Evolutionary conservation across 441 rosid genomes (phyloP), one percentile per base, ranked within the genome.

Genomic region (Populus hybrid): DNA sequence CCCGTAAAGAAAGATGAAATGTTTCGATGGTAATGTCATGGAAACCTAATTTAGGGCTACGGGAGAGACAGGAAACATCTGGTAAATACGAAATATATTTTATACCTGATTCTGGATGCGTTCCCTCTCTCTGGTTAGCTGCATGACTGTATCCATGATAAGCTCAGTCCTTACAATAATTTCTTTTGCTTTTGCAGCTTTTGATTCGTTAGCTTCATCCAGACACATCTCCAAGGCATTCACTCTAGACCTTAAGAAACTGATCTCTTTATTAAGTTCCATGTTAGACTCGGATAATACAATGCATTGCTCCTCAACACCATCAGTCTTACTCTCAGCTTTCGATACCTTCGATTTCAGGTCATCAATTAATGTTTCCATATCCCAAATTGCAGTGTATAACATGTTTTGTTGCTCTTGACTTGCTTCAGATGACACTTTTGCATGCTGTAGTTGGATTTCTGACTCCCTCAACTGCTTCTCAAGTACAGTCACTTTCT

Each of bases 351-450:
- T 95, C 7, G 97, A 94, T 65, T 92, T 95, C 63, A 94, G 85
- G 83, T 96, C 99, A 79, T 94, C 97, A 53, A 96, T 94, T 75
- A 96, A 83, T 0, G 92, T 94, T 83, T 96, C 99, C 99, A 96
- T 96, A 77, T 96, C 99, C 97, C 95, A 94, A 80, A 96, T 96
- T 64, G 98, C 99, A 74, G 94, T 82, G 77, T 94, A 96, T 80
- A 96, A 75, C 98, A 90, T 90, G 78, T 91, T 93, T 76, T 91
- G 97, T 80, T 96, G 97, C 82, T 96, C 98, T 83, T 91, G 97
- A 84, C 93, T 86, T 66, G 90, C 97, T 83, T 94, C 98, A 21
- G 91, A 84, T 67, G 94, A 90, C 36, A 84, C 95, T 84, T 88
- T 94, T 50, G 92, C 85, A 79, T 94, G 88, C 82, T 87, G 93